Evolutionary conservation across 345 rosid species (phyloP), one percentile per base, ranked within the genome.

Genomic region (Corchorus olitorius): DNA sequence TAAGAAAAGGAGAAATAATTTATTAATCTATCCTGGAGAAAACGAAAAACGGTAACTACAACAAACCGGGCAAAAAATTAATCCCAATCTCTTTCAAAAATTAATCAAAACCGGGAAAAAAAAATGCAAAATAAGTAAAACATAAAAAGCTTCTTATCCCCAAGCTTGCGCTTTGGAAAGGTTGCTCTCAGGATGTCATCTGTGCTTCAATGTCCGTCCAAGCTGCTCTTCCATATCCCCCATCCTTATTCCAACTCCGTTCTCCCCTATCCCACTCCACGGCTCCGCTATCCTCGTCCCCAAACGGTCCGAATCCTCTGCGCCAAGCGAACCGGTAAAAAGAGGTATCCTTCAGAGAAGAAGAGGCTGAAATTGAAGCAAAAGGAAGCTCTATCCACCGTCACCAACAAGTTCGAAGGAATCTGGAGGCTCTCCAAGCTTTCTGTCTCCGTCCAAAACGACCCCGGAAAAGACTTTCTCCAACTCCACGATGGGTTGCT

Each of bases 301-400:
- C 88, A 68, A 70, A 68, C 76, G 4, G 68, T 78, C 75, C 77
- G 69, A 73, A 52, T 83, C 81, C 48, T 80, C 85, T 83, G 88
- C 87, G 78, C 92, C 12, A 93, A 89, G 82, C 86, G 99, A 79
- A 87, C 96, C n/a, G 98, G 97, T 27, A 93, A 88, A 73, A 89
- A 82, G 79, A 83, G 98, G 77, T 95, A 95, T 78, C 99, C 99
- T 13, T 95, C 99, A 0, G 99, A 95, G 90, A 93, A 94, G 87
- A 95, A 83, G 86, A 93, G 90, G 86, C 88, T 95, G 63, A 90
- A 83, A 19, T 72, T 81, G 76, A 85, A 81, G 86, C 94, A 83
- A 75, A 87, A 89, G 56, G 87, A 88, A 76, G 81, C 89, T 61
- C 80, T 81, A 19, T 65, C 81, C 8, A 81, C 78, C 4, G 89